Evolutionary conservation across 495 filamentous ascomycete genomes (phyloP).

Genomic region (Podospora pseudocomata): DNA sequence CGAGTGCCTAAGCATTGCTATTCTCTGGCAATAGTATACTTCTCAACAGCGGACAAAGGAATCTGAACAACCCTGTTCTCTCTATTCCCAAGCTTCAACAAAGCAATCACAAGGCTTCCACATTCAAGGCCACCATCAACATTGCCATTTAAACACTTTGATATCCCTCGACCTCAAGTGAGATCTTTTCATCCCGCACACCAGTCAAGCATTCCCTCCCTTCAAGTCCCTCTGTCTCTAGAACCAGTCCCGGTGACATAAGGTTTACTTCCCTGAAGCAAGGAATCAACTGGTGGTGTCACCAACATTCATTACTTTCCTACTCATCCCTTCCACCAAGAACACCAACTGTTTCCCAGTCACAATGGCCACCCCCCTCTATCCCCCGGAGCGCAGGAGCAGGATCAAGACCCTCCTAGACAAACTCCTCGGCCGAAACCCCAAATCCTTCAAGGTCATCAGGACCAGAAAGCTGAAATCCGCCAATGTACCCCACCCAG

Average conservation of each 20-base stretch:
- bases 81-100: not conserved
- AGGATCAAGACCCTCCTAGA: not conserved
- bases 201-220: not conserved
- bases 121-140: not conserved
- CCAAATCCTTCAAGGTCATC: not conserved
- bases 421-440: not conserved
- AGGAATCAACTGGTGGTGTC: not conserved
- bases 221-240: not conserved
- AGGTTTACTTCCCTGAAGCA: not conserved
- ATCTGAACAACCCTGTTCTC: not conserved
- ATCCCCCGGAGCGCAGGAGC: not conserved
- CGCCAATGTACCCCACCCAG: not conserved
- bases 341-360: not conserved
- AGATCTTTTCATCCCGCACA: not conserved
- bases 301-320: not conserved
- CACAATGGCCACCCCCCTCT: not conserved
- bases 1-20: too few species aligned
- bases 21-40: not conserved
- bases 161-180: not conserved
- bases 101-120: not conserved
- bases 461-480: not conserved
- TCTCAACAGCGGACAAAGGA: not conserved
- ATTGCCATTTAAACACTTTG: not conserved
- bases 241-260: not conserved
- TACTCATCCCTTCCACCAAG: not conserved